Evolutionary conservation across 257 asterid species (phyloP), one percentile per base, ranked within the genome.

Genomic region (Cynanchum wilfordii): DNA sequence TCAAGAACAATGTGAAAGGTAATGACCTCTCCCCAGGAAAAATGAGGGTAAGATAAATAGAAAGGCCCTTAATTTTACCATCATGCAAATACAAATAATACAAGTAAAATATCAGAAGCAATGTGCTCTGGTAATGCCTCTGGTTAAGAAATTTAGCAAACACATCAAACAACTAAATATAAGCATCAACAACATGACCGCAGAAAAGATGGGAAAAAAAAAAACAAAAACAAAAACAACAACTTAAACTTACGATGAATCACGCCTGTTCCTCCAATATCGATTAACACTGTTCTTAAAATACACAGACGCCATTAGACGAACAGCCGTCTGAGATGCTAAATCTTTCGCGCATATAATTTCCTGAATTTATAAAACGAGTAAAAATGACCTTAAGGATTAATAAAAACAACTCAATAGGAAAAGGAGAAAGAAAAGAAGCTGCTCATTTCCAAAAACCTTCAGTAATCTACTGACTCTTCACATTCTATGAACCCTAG

Each of bases 261-360:
- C 90, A 17, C 97, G 97, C 84, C 88, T 81, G 75, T 67, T 87
- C 84, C 99, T 88, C 99, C 99, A 95, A 73, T 89, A 87, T 66
- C 96, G 89, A 81, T 63, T 87, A 76, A 95, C 79, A 81, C 90
- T 83, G 80, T 92, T 95, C 84, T 95, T 95, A 71, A 92, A 92
- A 83, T 85, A 95, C 60, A 95, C 96, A 1, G 98, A 85, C 66
- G 99, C 97, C 92, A 92, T 63, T 78, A 95, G 83, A 76, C 99
- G 90, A 77, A 95, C 98, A 80, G 83, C 91, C 13, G 79, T 81
- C 68, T 89, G 99, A 19, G 87, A 76, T 27, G 55, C 84, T 72
- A 91, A 85, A 85, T 91, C 98, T 76, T 87, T 84, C 10, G 95
- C 87, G 20, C 87, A 83, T 42, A 94, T 91, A 72, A 94, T 93